Evolutionary conservation across 306 rosid genomes (phyloP).

Genomic region (Benincasa hispida): DNA sequence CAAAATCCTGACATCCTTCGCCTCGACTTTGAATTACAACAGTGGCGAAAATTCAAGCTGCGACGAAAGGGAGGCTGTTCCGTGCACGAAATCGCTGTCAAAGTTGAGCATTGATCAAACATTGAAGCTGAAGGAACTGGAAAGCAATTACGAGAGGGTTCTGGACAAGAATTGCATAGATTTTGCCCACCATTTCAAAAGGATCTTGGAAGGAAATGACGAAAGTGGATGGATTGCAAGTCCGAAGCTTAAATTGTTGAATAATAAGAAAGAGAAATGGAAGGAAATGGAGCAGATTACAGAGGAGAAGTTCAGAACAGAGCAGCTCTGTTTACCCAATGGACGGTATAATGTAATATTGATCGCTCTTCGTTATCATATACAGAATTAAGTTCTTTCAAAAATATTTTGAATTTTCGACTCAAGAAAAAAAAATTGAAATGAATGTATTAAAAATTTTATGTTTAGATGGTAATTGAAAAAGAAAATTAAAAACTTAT

Average conservation of each 20-base stretch:
- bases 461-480: too few relatives aligned
- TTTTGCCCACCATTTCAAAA: constrained; percentile 40
- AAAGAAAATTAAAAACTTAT: too few relatives aligned
- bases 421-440: too few relatives aligned
- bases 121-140: constrained; percentile 48
- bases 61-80: constrained; percentile 22
- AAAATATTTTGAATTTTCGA: too few relatives aligned
- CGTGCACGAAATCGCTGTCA: constrained; percentile 44
- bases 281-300: constrained; percentile 1
- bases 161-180: constrained; percentile 52
- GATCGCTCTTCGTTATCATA: neutral
- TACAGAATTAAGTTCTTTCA: too few relatives aligned
- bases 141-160: constrained; percentile 44
- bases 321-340: constrained; percentile 23
- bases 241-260: constrained; percentile 26
- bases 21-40: neutral
- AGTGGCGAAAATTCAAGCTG: constrained; percentile 21
- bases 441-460: too few relatives aligned
- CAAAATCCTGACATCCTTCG: constrained; percentile 17
- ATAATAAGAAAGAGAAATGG: constrained; percentile 4
- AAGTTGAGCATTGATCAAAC: constrained; percentile 56
- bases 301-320: constrained; percentile 14
- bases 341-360: constrained; percentile 84
- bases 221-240: constrained; percentile 15
- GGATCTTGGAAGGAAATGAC: constrained; percentile 26